Evolutionary conservation across 1,284 basidiomycete genomes (phyloP).

Genomic region (Golubevia pallescens): DNA sequence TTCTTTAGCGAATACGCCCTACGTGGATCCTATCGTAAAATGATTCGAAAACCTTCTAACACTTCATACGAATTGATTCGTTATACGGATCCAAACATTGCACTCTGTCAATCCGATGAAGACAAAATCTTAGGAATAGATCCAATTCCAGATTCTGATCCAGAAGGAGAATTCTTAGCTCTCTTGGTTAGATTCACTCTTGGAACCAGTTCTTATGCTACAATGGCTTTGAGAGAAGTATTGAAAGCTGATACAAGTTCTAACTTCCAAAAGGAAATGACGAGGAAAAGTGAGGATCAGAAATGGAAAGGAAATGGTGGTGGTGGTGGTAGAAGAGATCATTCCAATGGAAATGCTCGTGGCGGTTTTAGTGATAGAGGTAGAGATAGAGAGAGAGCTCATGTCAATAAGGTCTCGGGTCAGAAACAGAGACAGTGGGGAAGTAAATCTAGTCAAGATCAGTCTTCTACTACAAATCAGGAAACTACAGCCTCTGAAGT

Average conservation of each 20-base stretch:
- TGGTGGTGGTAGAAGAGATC: neutral
- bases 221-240: constrained; percentile 56
- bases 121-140: constrained; percentile 76
- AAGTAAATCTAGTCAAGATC: neutral
- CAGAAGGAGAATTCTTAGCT: constrained; percentile 38
- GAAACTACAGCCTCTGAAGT: neutral
- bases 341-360: neutral
- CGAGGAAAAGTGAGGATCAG: constrained; percentile 37
- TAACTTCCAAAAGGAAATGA: constrained; percentile 36
- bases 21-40: constrained; percentile 88
- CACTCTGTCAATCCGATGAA: constrained; percentile 91
- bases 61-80: constrained; percentile 80
- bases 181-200: constrained; percentile 49
- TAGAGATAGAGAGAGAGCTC: neutral
- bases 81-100: constrained; percentile 91
- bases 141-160: neutral
- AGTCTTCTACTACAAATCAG: neutral
- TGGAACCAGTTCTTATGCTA: constrained; percentile 52
- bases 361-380: neutral
- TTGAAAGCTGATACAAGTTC: constrained; percentile 54
- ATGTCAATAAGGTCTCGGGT: neutral
- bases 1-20: constrained; percentile 88
- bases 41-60: constrained; percentile 82
- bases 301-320: constrained; percentile 8
- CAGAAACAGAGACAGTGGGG: neutral